Percentiles rank a stretch among this genome's conserved stretches.
Conservation (phyloP, 225 moss, liverwort and hornwort species). For the Asterella californica region DNA sequence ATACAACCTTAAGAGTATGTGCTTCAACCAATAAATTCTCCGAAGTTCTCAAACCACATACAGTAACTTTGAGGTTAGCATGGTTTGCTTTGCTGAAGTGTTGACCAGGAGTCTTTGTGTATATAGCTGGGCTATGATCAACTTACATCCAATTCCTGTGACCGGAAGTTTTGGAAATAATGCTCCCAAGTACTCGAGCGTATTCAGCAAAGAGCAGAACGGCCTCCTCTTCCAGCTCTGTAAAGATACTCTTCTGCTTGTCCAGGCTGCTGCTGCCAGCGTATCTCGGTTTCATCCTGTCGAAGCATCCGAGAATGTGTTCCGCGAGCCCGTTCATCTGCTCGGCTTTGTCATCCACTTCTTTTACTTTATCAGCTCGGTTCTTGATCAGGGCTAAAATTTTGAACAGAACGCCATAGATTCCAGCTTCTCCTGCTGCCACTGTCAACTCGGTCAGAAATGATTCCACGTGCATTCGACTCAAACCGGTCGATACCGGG, state of each 20-base stretch:
- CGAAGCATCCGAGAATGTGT: neutral
- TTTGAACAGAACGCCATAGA: neutral
- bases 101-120: too few relatives aligned
- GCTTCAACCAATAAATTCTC: too few relatives aligned
- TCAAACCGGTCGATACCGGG: neutral
- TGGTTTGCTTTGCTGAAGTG: too few relatives aligned
- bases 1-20: too few relatives aligned
- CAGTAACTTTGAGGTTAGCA: too few relatives aligned
- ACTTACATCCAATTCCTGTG: neutral
- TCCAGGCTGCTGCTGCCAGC: neutral
- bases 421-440: conserved; percentile 1
- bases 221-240: too few relatives aligned
- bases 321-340: neutral
- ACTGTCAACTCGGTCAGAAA: neutral
- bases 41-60: too few relatives aligned
- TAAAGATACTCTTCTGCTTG: neutral
- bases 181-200: neutral
- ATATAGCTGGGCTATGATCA: too few relatives aligned
- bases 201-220: neutral
- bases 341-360: neutral
- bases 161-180: neutral
- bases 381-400: neutral
- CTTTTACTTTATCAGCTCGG: neutral
- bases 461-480: neutral
- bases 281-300: neutral